phyloP scores from a whole-genome alignment of 2,329 filamentous ascomycete species.

The Acrocalymma vagum region DNA sequence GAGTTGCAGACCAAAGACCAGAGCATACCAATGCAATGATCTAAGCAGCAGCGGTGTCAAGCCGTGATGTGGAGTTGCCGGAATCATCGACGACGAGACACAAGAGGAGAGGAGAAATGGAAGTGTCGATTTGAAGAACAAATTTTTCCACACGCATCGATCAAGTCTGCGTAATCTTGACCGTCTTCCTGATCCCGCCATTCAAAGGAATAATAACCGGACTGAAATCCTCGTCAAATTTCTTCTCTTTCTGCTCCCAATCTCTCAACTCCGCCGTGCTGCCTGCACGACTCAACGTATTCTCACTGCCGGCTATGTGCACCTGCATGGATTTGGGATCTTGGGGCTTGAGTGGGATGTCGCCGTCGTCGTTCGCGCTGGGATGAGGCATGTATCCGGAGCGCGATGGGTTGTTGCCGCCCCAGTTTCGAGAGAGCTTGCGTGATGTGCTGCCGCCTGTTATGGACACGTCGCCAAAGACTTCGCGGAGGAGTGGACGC shows the following conservation, averaged over 20 bases:
- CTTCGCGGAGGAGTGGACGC: constrained; percentile 20
- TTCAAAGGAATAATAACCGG: neutral
- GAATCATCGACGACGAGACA: too few species aligned
- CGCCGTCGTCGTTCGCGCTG: constrained; percentile 15
- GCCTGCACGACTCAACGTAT: constrained; percentile 13
- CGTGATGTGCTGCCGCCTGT: constrained; percentile 14
- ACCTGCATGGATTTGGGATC: constrained; percentile 11
- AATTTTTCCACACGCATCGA: too few species aligned
- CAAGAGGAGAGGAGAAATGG: too few species aligned
- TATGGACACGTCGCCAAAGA: constrained; percentile 18
- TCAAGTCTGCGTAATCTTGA: constrained; percentile 7
- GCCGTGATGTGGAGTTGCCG: too few species aligned
- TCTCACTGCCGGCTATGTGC: constrained; percentile 7
- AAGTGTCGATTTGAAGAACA: too few species aligned
- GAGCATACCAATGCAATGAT: too few species aligned
- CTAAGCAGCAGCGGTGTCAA: too few species aligned
- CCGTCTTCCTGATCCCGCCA: constrained; percentile 8
- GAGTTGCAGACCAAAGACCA: too few species aligned
- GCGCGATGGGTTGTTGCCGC: constrained; percentile 11
- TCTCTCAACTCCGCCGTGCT: constrained; percentile 18
- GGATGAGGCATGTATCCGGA: constrained; percentile 19
- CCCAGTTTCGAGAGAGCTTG: constrained; percentile 21
- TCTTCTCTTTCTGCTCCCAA: constrained; percentile 15
- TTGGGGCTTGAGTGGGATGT: constrained; percentile 15
- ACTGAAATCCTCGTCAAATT: neutral